Evolutionary conservation across 2,329 filamentous ascomycete genomes (phyloP), one percentile per base, ranked within the genome.

Genomic region (Aspergillus ruber): DNA sequence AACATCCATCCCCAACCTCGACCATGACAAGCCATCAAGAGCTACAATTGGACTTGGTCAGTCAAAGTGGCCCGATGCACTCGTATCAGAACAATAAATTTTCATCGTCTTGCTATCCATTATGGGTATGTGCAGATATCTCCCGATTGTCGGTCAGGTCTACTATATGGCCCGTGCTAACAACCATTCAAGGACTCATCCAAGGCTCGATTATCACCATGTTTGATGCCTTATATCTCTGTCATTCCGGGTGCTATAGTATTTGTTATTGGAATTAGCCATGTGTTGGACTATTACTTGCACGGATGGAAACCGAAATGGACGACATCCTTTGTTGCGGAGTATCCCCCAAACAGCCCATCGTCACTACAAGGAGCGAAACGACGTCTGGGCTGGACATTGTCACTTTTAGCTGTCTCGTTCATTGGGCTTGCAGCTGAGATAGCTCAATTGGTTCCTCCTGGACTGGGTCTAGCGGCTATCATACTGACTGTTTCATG

Each of bases 281-380:
- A 69, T 48, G 6, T 68, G 7, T 36, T 67, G n/a, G 54, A 51
- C 4, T 53, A 55, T 20, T 33, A 59, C 1, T 39, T 64, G 1
- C 45, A 50, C 23, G 49, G 48, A 32, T 61, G 55, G 56, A 64
- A 68, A 38, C 74, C 79, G 29, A 62, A 56, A 64, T 82, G 80
- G 79, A 71, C 70, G 17, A 67, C 58, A 42, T 68, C 76, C 3
- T 82, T 83, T 50, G 63, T 82, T 15, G 56, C 69, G 15, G 77
- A 80, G 49, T 53, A 63, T 17, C 53, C 56, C 15, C 58, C 61
- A 29, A 54, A 60, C 32, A 49, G 42, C 36, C 62, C 67, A 41
- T 53, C 64, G 43, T 64, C 59, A 45, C 63, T 56, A 43, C 70
- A 62, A 50, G 58, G 55, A 25, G 52, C 59, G 20, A 59, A 48